Evolutionary conservation across 2,329 filamentous ascomycete genomes (phyloP), one percentile per base, ranked within the genome.

Genomic region (Exophiala alcalophila): DNA sequence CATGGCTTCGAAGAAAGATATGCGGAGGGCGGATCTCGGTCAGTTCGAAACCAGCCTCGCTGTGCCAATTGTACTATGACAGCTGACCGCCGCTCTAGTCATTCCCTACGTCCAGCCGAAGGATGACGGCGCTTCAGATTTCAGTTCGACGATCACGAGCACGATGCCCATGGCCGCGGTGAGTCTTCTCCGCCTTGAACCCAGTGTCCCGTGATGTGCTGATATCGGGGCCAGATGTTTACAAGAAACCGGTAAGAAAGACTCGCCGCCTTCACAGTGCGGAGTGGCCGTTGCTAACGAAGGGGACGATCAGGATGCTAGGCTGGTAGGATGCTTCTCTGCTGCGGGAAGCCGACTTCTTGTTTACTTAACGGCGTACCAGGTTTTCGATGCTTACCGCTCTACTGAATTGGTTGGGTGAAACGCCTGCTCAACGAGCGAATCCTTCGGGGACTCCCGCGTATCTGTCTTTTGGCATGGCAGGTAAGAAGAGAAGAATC

Each of bases 111-210:
- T 87, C 66, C 84, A 84, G 57, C 87, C 88, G 34, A 72, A 78
- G 57, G 80, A 82, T 59, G 77, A 79, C 57, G 75, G 71, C 50
- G 70, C 77, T 53, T 65, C 66, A 46, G 89, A 95, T 61, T 77
- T 94, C 65, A 73, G 79, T 39, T 76, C 74, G 57, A 79, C 78
- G 34, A 74, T 83, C 69, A 72, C 76, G 39, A 91, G 83, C 61
- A 94, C 90, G 24, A 73, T 97, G 61, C 91, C 91, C 46, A 96
- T 96, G 91, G 89, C 87, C 45, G 90, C 90, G 52, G 78, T 82
- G 70, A 65, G 73, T 72, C 21, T 10, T 28, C 7, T 18, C 7
- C 25, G 10, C 2, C 16, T 26, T 36, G 39, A 20, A 41, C 30
- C 34, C 48, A 30, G 5, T 23, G 26, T 35, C 37, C 21, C 36